These are phyloP conservation scores for Leccinum rimulosum DNA, from an alignment of 768 basidiomycete species.

Conservation along the genomic window DNA sequence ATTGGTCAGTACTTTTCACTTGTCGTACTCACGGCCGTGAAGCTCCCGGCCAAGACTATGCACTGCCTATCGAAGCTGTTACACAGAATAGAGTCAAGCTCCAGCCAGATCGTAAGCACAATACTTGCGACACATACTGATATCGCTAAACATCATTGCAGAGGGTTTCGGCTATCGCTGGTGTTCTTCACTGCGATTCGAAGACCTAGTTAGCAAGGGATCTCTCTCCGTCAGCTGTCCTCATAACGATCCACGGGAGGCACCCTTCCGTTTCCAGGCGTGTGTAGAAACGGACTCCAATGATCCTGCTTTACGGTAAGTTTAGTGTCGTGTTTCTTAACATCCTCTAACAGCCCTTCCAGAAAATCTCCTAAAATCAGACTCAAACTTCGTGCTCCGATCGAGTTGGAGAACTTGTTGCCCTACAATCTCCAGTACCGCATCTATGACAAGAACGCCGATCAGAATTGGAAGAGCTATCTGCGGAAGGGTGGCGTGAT, in stretches of 20 bases:
- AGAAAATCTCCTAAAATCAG: conserved; percentile 86
- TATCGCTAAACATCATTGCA: conserved; percentile 29
- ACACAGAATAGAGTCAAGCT: conserved; percentile 77
- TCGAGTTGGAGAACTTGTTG: conserved; percentile 93
- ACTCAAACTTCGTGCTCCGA: conserved; percentile 84
- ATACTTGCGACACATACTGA: neutral
- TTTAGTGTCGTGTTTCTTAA: neutral
- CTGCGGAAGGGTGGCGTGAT: conserved; percentile 90
- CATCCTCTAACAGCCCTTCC: conserved; percentile 8
- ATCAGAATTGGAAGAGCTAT: conserved; percentile 94
- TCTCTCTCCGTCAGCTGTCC: conserved; percentile 82
- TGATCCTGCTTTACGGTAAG: conserved; percentile 56
- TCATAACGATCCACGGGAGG: conserved; percentile 75
- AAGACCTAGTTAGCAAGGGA: conserved; percentile 72
- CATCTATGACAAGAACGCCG: conserved; percentile 94
- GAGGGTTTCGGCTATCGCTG: conserved; percentile 97
- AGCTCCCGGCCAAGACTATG: conserved; percentile 85
- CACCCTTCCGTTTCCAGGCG: conserved; percentile 92
- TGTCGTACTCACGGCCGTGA: conserved; percentile 57
- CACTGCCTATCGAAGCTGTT: conserved; percentile 88
- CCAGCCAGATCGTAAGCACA: conserved; percentile 83
- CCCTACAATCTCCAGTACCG: conserved; percentile 94
- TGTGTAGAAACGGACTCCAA: conserved; percentile 75
- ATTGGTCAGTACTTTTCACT: neutral
- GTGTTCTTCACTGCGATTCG: conserved; percentile 86